phyloP scores from a whole-genome alignment of 2,329 filamentous ascomycete genomes.

The Aspergillus niger region DNA sequence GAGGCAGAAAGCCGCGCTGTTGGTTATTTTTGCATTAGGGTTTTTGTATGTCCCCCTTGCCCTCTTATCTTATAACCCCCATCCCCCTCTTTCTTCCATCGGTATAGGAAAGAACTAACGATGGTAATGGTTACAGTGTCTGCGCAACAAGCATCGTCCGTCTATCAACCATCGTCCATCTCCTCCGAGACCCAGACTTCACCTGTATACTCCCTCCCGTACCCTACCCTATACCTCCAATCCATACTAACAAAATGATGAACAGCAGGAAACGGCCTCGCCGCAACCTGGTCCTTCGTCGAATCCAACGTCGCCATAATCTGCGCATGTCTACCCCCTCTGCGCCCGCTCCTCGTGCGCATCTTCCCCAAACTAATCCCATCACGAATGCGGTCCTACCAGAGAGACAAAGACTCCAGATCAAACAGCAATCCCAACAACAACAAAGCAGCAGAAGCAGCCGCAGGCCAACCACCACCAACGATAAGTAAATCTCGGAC shows the following conservation, averaged over 20 bases:
- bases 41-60: constrained; percentile 25
- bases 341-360: constrained; percentile 30
- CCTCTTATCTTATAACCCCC: background rate
- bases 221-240: background rate
- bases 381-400: constrained; percentile 17
- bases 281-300: constrained; percentile 35
- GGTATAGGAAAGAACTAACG: background rate
- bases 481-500: too few species aligned
- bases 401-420: background rate
- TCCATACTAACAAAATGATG: background rate
- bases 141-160: constrained; percentile 28
- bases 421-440: too few species aligned
- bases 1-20: constrained; percentile 27
- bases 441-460: too few species aligned
- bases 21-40: constrained; percentile 32
- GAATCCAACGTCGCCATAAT: constrained; percentile 36
- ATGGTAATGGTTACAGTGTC: constrained; percentile 22
- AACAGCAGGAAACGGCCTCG: constrained; percentile 25
- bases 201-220: constrained; percentile 20
- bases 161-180: constrained; percentile 25
- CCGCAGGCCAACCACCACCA: too few species aligned
- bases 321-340: constrained; percentile 32
- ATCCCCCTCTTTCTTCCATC: background rate
- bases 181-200: constrained; percentile 21
- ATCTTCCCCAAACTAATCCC: constrained; percentile 28